Conservation (phyloP, 305 asterid genomes). For the Solanum hybrid region DNA sequence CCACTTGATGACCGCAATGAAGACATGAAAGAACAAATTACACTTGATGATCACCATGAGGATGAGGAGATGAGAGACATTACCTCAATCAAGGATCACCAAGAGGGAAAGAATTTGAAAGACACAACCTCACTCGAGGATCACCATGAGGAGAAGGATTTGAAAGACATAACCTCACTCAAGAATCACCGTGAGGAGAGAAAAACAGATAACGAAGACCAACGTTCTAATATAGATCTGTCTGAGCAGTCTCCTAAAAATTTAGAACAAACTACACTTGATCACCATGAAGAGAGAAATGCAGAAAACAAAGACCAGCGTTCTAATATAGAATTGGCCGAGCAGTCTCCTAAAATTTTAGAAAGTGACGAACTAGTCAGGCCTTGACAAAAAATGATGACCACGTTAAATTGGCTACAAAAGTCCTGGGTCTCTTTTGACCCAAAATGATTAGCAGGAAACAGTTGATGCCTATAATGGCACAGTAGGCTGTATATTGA, state of each 20-base stretch:
- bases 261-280: neutral
- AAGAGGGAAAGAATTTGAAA: neutral
- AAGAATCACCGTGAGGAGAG: neutral
- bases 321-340: neutral
- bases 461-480: neutral
- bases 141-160: neutral
- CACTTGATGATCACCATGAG: neutral
- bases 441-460: neutral
- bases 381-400: neutral
- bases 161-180: neutral
- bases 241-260: neutral
- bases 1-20: constrained; percentile 19
- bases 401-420: neutral
- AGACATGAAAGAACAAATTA: neutral
- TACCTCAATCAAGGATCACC: neutral
- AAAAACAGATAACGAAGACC: neutral
- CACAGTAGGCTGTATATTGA: neutral
- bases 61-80: neutral
- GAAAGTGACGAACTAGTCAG: neutral
- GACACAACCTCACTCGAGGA: neutral
- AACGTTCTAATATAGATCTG: neutral
- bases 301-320: neutral
- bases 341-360: neutral
- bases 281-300: neutral
- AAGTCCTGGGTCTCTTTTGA: neutral